Base-by-base conservation (phyloP, 1,284 basidiomycete species). In the Apiotrichum veenhuisii region DNA sequence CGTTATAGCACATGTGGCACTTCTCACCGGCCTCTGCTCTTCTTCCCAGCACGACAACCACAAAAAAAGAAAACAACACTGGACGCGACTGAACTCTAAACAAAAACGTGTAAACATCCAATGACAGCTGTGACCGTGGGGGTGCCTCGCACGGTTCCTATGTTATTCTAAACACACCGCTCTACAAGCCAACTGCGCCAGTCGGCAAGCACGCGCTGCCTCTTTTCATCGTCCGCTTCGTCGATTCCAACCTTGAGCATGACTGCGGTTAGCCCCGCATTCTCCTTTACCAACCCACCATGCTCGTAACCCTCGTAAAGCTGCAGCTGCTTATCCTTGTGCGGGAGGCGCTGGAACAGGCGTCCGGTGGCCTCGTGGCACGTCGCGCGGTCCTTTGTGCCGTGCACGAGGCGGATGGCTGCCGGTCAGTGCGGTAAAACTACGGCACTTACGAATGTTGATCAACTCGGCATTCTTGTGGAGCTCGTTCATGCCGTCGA, bases 231-330 rank as follows among this genome's bases (percentile, higher is more conserved):
- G 50, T 78, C 77, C 37, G 61, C 69, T 23, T 58, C 70, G 47
- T 78, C 76, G n/a, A 67, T 62, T 0, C 76, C 76, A 8, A 79
- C 75, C 61, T 73, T 74, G 54, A 67, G 57, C 75, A 77, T 77
- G 23, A 77, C 73, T 73, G 45, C 4, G 27, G 42, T 54, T 20
- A 57, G 55, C 41, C n/a, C 26, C 27, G 8, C 15, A 33, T 41
- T 2, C 18, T 12, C 22, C 2, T 14, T n/a, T n/a, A n/a, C n/a
- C n/a, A n/a, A 69, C 73, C 59, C 50, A 70, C 72, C 74, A 65
- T 82, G 81, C 64, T 82, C 81, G 52, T 80, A 80, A 0, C 79
- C 80, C 10, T 76, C 73, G 67, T 79, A 81, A 23, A 81, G 74
- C 62, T 76, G 68, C 47, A 80, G 63, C 58, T 71, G 67, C 65